These are phyloP conservation scores for Pseudomassariella vexata DNA, from an alignment of 2,329 filamentous ascomycete species.

Conservation along the genomic window DNA sequence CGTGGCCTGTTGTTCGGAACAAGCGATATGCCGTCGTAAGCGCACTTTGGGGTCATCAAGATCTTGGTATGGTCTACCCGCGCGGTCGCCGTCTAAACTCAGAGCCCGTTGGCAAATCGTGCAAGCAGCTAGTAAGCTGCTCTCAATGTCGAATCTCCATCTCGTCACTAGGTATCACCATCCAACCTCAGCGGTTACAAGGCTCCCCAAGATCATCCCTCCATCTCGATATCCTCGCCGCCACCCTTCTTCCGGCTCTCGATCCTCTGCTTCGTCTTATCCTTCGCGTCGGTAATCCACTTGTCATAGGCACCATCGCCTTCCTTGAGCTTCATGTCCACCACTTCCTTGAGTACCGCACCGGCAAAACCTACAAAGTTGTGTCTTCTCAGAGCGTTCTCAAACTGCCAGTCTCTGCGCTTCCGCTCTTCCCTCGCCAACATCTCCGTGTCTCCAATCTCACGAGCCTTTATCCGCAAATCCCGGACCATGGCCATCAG, in stretches of 20 bases:
- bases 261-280: constrained; percentile 41
- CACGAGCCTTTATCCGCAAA: constrained; percentile 66
- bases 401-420: constrained; percentile 83
- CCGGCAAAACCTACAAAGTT: constrained; percentile 97
- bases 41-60: no score
- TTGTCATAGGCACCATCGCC: constrained; percentile 60
- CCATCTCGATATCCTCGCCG: constrained; percentile 38
- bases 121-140: no score
- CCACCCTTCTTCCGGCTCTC: constrained; percentile 31
- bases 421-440: constrained; percentile 77
- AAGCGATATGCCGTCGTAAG: no score
- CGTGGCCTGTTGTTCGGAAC: no score
- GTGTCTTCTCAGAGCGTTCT: constrained; percentile 85
- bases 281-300: constrained; percentile 67
- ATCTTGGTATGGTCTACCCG: no score
- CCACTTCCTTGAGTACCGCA: constrained; percentile 82
- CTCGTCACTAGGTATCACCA: no score
- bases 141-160: no score
- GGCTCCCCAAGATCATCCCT: constrained; percentile 11
- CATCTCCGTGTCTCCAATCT: constrained; percentile 77
- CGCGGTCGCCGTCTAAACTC: no score
- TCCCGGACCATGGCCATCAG: constrained; percentile 88
- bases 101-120: no score
- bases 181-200: neutral
- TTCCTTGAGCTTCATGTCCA: constrained; percentile 64